These are phyloP conservation scores for Colletotrichum musicola DNA, from an alignment of 2,329 filamentous ascomycete genomes.

Conservation along the genomic window DNA sequence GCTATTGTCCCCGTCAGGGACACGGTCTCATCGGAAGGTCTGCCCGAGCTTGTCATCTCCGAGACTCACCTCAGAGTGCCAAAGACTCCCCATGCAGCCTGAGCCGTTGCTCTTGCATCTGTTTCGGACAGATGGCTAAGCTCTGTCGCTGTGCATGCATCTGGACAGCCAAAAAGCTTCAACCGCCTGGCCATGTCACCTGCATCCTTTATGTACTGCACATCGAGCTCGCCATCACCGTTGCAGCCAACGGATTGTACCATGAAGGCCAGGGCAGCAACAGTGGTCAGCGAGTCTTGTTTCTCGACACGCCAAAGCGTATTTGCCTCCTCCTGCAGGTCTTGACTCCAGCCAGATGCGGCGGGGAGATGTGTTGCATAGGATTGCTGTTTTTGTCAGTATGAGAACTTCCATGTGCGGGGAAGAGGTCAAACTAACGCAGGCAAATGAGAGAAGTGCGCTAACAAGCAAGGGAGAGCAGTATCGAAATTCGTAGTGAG, in stretches of 20 bases:
- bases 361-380: constrained; percentile 25
- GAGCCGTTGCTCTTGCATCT: constrained; percentile 20
- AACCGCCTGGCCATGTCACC: constrained; percentile 30
- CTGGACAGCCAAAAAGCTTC: constrained; percentile 32
- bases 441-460: constrained; percentile 50
- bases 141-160: constrained; percentile 19
- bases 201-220: constrained; percentile 32
- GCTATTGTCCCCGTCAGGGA: constrained; percentile 14
- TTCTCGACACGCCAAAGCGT: constrained; percentile 31
- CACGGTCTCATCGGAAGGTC: not conserved
- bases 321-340: constrained; percentile 29
- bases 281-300: constrained; percentile 27
- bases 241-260: constrained; percentile 33
- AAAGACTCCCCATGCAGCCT: constrained; percentile 49
- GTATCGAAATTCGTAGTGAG: constrained; percentile 41
- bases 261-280: constrained; percentile 28
- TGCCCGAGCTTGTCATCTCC: not conserved
- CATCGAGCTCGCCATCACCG: constrained; percentile 31
- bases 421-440: constrained; percentile 45
- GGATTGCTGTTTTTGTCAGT: constrained; percentile 23
- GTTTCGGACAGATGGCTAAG: constrained; percentile 13
- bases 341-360: constrained; percentile 32
- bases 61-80: constrained; percentile 53
- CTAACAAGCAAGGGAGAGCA: constrained; percentile 53
- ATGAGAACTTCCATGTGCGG: no score